Percentiles rank a stretch among this genome's conserved stretches.
Conservation (phyloP, 2,329 filamentous ascomycete species). For the Mycocentrospora acerina region DNA sequence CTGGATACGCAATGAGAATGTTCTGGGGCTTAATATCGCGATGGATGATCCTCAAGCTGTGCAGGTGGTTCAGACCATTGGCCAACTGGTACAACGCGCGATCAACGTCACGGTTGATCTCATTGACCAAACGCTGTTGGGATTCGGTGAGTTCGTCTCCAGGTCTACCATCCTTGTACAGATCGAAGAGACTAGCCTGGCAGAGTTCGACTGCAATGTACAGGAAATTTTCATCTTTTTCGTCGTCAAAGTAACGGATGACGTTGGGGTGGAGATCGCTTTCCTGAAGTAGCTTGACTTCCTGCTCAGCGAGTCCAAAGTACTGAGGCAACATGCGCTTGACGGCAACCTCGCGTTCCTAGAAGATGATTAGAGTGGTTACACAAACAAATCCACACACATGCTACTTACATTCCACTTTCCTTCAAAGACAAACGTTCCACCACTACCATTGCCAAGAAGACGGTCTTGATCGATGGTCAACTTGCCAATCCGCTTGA, state of each 20-base stretch:
- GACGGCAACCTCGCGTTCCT: slow-evolving; percentile 85
- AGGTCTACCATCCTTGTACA: slow-evolving; percentile 67
- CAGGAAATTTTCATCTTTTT: slow-evolving; percentile 83
- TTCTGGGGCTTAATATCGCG: slow-evolving; percentile 98
- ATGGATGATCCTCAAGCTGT: slow-evolving; percentile 91
- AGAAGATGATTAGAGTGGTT: slow-evolving; percentile 6
- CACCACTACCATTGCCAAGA: slow-evolving; percentile 81
- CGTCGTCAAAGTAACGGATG: slow-evolving; percentile 92
- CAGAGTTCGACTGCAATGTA: slow-evolving; percentile 97
- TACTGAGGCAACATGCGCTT: slow-evolving; percentile 97
- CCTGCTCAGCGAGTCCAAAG: slow-evolving; percentile 91
- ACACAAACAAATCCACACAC: background rate
- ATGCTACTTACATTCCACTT: slow-evolving; percentile 68
- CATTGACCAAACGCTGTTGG: slow-evolving; percentile 68
- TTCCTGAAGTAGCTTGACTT: slow-evolving; percentile 85
- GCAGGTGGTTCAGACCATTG: slow-evolving; percentile 83
- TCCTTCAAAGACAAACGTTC: slow-evolving; percentile 95
- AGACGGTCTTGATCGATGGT: slow-evolving; percentile 62
- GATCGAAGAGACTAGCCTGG: slow-evolving; percentile 87
- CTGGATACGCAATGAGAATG: slow-evolving; percentile 75
- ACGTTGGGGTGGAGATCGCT: slow-evolving; percentile 97
- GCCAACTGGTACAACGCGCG: slow-evolving; percentile 86
- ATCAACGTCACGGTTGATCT: slow-evolving; percentile 74
- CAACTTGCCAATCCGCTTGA: slow-evolving; percentile 62
- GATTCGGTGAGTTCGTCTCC: slow-evolving; percentile 55